Conservation (phyloP, 305 asterid genomes). For the Fraxinus dipetala region DNA sequence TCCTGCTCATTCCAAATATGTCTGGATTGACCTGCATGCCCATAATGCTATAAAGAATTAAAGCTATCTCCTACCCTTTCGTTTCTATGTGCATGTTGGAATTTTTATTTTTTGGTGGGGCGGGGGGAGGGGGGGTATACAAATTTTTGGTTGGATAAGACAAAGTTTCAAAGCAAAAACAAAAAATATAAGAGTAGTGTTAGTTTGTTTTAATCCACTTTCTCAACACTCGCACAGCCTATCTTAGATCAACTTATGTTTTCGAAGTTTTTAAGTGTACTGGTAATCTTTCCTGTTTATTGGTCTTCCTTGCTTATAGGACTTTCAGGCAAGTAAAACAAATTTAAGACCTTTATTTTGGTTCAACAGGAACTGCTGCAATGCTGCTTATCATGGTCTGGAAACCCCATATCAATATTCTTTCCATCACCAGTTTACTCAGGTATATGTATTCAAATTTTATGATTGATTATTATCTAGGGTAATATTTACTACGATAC, state of each 20-base stretch:
- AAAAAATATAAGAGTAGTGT: background rate
- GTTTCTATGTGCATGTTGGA: background rate
- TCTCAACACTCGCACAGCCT: background rate
- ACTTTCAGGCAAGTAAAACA: slow-evolving; percentile 7
- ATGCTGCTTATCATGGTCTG: slow-evolving; percentile 94
- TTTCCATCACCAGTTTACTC: slow-evolving; percentile 70
- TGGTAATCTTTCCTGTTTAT: slow-evolving; percentile 7
- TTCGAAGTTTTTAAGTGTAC: slow-evolving; percentile 12
- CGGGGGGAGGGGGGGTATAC: background rate
- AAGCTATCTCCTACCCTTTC: background rate
- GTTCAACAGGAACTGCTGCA: slow-evolving; percentile 78
- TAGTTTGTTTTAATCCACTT: background rate
- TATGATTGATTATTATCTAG: slow-evolving; percentile 18
- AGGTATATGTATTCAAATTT: slow-evolving; percentile 47
- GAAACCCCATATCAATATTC: slow-evolving; percentile 68
- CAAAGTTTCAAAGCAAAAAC: background rate
- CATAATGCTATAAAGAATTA: background rate
- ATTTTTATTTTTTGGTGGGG: no score
- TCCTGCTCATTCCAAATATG: background rate
- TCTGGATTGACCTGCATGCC: background rate
- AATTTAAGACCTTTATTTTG: slow-evolving; percentile 4
- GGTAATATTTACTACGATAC: background rate
- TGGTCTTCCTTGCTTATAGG: slow-evolving; percentile 20
- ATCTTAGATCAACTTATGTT: background rate
- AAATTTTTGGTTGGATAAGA: background rate